Conservation (phyloP, 495 filamentous ascomycete genomes). For the Thermothielavioides terrestris region DNA sequence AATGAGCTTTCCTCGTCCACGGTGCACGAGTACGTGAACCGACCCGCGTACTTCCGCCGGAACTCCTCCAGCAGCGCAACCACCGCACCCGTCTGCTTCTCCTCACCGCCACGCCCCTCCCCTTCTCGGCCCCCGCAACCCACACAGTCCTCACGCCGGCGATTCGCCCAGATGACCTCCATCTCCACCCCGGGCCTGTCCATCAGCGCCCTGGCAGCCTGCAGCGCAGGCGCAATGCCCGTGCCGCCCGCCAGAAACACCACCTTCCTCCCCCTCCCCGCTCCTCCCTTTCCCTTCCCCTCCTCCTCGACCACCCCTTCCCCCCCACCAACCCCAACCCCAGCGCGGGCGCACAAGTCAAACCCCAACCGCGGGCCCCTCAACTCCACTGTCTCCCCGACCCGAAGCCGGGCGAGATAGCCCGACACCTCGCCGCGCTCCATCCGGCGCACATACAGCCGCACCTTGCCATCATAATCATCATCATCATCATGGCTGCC, state of each 20-base stretch:
- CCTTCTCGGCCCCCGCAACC: slow-evolving; percentile 5
- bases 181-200: slow-evolving; percentile 31
- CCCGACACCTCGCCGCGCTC: slow-evolving; percentile 46
- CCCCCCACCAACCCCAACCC: slow-evolving; percentile 26
- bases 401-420: slow-evolving; percentile 55
- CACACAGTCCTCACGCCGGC: slow-evolving; percentile 28
- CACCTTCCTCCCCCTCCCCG: slow-evolving; percentile 28
- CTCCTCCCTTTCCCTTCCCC: neutral
- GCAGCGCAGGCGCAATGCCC: slow-evolving; percentile 84
- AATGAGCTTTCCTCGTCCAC: slow-evolving; percentile 67
- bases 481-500: slow-evolving; percentile 11
- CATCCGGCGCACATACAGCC: slow-evolving; percentile 44
- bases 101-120: too few relatives aligned
- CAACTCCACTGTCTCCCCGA: slow-evolving; percentile 58
- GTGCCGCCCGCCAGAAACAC: slow-evolving; percentile 90
- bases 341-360: slow-evolving; percentile 44
- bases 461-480: slow-evolving; percentile 35
- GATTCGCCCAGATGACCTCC: slow-evolving; percentile 41
- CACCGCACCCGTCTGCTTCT: slow-evolving; percentile 22
- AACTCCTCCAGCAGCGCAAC: slow-evolving; percentile 54
- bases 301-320: neutral
- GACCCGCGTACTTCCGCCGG: slow-evolving; percentile 44
- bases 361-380: slow-evolving; percentile 72
- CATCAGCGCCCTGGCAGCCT: slow-evolving; percentile 57
- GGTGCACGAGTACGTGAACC: slow-evolving; percentile 59